phyloP scores from a whole-genome alignment of 2,329 filamentous ascomycete species.

The Zymoseptoria crescenta region DNA sequence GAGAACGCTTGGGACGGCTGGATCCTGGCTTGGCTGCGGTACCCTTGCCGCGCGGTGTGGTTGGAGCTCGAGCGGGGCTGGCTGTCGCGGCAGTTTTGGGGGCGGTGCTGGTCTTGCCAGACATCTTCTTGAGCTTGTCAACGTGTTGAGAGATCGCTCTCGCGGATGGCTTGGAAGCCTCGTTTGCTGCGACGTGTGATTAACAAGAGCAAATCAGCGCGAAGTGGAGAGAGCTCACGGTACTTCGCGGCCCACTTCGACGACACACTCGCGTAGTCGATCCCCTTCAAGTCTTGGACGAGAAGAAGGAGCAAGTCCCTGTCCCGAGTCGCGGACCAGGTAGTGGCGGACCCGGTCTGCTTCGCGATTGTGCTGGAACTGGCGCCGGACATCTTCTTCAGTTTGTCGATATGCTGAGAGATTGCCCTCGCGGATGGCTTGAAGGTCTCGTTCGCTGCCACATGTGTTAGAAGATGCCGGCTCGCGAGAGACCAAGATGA shows the following conservation, averaged over 20 bases:
- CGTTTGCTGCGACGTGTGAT: conserved; percentile 5
- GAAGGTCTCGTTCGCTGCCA: conserved; percentile 7
- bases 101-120: conserved; percentile 3
- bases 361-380: not conserved
- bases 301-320: conserved; percentile 21
- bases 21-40: conserved; percentile 7
- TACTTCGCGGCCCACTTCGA: conserved; percentile 13
- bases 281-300: conserved; percentile 9
- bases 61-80: conserved; percentile 1
- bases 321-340: conserved; percentile 19
- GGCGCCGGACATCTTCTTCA: conserved; percentile 6
- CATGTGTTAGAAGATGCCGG: conserved; percentile 1
- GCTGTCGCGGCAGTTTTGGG: not conserved
- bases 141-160: conserved; percentile 20
- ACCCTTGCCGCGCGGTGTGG: not conserved
- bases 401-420: conserved; percentile 15
- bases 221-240: conserved; percentile 1
- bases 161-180: conserved; percentile 10
- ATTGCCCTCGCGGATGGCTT: conserved; percentile 15
- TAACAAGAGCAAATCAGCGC: not conserved
- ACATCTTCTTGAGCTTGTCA: conserved; percentile 6
- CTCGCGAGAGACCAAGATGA: not conserved
- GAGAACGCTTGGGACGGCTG: conserved; percentile 10
- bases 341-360: conserved; percentile 3
- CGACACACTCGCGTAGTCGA: conserved; percentile 11